A percentile compares a stretch with the other conserved stretches of the same genome.
Conservation (phyloP, 371 early-diverging fungal species). For the Pancytospora philotis region DNA sequence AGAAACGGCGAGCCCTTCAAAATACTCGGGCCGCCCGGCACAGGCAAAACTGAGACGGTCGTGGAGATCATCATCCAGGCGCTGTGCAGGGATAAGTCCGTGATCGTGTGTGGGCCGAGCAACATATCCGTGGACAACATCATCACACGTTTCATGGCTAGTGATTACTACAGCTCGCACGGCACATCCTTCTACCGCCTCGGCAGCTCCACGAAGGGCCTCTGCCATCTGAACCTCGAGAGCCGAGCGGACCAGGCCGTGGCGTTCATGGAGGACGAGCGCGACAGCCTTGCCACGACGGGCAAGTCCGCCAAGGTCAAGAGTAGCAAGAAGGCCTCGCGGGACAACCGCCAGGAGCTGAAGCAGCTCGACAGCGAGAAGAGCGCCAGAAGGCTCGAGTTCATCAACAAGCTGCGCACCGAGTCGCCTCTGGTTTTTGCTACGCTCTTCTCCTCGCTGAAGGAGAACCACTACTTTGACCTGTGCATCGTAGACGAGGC, state of each 20-base stretch:
- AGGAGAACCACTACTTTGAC: slow-evolving; percentile 65
- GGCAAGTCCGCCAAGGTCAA: too few relatives aligned
- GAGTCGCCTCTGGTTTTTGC: background rate
- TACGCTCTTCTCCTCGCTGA: slow-evolving; percentile 4
- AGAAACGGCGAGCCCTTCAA: slow-evolving; percentile 60
- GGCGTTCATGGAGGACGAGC: background rate
- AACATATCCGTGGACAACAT: slow-evolving; percentile 9
- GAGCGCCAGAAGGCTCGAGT: background rate
- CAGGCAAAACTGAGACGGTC: slow-evolving; percentile 64
- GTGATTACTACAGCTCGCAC: background rate
- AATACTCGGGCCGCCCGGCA: slow-evolving; percentile 88
- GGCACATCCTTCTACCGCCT: background rate
- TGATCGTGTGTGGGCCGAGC: slow-evolving; percentile 9
- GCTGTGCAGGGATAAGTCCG: background rate
- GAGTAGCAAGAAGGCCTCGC: background rate
- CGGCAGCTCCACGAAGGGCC: background rate
- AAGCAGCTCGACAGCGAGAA: background rate
- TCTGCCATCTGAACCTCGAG: background rate
- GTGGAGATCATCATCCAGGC: background rate
- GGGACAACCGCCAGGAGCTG: background rate
- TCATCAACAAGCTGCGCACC: background rate
- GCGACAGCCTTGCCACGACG: background rate
- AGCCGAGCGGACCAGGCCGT: background rate
- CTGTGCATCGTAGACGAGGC: slow-evolving; percentile 88
- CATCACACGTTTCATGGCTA: background rate